phyloP scores from a whole-genome alignment of 805 yeast genomes.

The Blastobotrys muscicola region DNA sequence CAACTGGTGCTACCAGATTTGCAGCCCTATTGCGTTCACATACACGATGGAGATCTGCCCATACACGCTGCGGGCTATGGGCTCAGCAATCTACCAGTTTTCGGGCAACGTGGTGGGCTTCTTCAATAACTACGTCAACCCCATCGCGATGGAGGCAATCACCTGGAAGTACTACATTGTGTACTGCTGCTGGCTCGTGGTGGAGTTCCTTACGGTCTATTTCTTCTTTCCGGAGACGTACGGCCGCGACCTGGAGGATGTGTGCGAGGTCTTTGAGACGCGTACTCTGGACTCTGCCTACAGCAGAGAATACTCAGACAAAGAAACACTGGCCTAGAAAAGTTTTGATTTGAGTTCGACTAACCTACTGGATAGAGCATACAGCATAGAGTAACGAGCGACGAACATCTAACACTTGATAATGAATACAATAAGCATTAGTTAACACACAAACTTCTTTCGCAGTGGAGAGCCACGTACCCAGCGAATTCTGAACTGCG shows the following conservation, averaged over 20 bases:
- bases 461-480: no score
- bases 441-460: no score
- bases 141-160: conserved; percentile 34
- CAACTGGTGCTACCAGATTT: conserved; percentile 11
- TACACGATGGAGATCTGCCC: conserved; percentile 20
- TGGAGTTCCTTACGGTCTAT: conserved; percentile 26
- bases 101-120: conserved; percentile 14
- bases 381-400: no score
- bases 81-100: conserved; percentile 27
- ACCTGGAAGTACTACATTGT: conserved; percentile 39
- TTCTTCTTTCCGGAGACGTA: conserved; percentile 35
- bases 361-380: no score
- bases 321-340: no score
- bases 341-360: no score
- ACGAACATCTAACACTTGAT: no score
- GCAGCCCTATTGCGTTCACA: conserved; percentile 10
- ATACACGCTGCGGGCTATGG: conserved; percentile 33
- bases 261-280: conserved; percentile 30
- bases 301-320: no score
- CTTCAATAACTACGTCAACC: conserved; percentile 30
- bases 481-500: no score
- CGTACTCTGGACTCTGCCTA: no score
- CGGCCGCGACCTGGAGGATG: conserved; percentile 36
- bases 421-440: no score
- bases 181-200: conserved; percentile 17